phyloP scores from a whole-genome alignment of 1,284 basidiomycete genomes.

The Stereum hirsutum region DNA sequence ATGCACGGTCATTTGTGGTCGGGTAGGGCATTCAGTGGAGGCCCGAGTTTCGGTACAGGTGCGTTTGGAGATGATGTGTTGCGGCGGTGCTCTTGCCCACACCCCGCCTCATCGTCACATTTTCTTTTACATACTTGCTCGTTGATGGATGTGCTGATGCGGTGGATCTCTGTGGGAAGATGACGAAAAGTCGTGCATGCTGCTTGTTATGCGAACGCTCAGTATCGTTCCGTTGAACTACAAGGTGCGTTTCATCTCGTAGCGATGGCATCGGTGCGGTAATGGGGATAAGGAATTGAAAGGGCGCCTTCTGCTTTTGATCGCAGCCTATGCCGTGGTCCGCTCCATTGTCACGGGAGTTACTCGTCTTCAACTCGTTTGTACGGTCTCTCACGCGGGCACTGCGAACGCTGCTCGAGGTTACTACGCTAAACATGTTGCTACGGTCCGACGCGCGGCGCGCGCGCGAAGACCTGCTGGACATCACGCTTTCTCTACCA shows the following conservation, averaged over 20 bases:
- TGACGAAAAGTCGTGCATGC: slow-evolving; percentile 86
- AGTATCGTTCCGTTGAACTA: slow-evolving; percentile 91
- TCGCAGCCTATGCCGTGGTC: slow-evolving; percentile 77
- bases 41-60: slow-evolving; percentile 91
- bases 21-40: slow-evolving; percentile 83
- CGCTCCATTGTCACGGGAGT: slow-evolving; percentile 90
- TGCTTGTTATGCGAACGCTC: slow-evolving; percentile 93
- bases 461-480: slow-evolving; percentile 84
- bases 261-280: slow-evolving; percentile 1
- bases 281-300: no score
- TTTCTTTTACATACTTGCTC: slow-evolving; percentile 5
- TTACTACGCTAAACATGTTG: slow-evolving; percentile 87
- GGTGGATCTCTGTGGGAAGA: slow-evolving; percentile 32
- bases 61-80: slow-evolving; percentile 12
- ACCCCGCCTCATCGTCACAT: slow-evolving; percentile 3
- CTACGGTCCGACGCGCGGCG: slow-evolving; percentile 82
- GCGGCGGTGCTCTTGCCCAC: no score
- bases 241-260: slow-evolving; percentile 49
- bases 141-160: slow-evolving; percentile 14
- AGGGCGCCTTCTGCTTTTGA: neutral
- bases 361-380: slow-evolving; percentile 98
- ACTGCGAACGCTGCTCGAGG: slow-evolving; percentile 85
- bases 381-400: slow-evolving; percentile 85
- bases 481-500: slow-evolving; percentile 84
- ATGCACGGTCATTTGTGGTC: slow-evolving; percentile 93